Evolutionary conservation across 2,329 filamentous ascomycete species (phyloP), one percentile per base, ranked within the genome.

Genomic region (Chrysosphaeria jannelii): DNA sequence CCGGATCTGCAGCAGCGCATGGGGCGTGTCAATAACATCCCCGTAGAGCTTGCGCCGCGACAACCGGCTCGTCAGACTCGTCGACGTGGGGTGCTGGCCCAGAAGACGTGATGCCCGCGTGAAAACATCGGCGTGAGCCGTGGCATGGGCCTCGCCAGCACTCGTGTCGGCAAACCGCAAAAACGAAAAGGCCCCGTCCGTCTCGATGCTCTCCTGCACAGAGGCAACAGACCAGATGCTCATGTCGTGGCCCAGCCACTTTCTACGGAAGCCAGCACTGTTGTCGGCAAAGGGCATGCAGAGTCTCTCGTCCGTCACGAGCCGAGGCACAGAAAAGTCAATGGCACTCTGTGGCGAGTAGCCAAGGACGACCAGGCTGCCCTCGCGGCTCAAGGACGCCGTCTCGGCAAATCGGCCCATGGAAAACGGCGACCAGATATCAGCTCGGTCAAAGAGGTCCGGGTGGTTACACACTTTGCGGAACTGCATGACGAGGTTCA

Each of bases 401-500:
- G 81, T 91, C 48, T 97, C 85, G 9, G 79, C 85, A 44, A 81
- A 97, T 40, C 69, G 62, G n/a, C 66, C 63, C 35, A 70, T 65
- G 1, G 75, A 70, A 36, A 81, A 68, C 0, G 85, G 76, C 6
- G 79, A 90, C 13, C 61, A 68, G 6, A 76, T 89, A 29, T 93
- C 81, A 7, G 81, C 79, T 21, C 85, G 69, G 44, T 97, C 79
- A 35, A 97, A 97, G 16, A 97, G 47, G 45, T 97, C 85, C 0
- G 85, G 85, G 40, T 97, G 85, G 39, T 97, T 97, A 50, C 85
- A 97, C 27, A 97, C 85, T 48, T 97, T 97, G 36, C 85, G 65
- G 59, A 97, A 97, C 46, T 97, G 85, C 85, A 97, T 97, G 31
- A 97, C 85, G 32, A 97, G 53, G 44, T 97, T 97, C 85, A 97